These are phyloP conservation scores for Lagenidium giganteum DNA, from an alignment of 352 stramenopile species.

Conservation along the genomic window DNA sequence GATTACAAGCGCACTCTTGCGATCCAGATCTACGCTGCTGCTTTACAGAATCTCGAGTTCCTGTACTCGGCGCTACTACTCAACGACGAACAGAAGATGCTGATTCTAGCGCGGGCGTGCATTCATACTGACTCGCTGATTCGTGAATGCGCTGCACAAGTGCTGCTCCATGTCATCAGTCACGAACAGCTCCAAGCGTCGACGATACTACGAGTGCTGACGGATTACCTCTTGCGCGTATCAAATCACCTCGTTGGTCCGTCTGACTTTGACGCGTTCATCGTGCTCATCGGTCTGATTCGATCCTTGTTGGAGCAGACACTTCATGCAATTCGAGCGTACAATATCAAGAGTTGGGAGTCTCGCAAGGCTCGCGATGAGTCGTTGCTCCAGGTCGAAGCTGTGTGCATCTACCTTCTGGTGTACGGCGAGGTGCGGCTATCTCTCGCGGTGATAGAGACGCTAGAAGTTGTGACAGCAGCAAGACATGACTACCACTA, in stretches of 20 bases:
- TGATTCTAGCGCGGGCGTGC: slow-evolving; percentile 42
- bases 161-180: slow-evolving; percentile 30
- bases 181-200: slow-evolving; percentile 14
- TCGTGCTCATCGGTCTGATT: slow-evolving; percentile 27
- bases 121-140: slow-evolving; percentile 41
- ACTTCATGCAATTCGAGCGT: not conserved
- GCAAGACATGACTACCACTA: slow-evolving; percentile 2
- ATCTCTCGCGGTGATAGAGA: slow-evolving; percentile 20
- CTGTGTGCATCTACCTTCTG: slow-evolving; percentile 49
- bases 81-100: slow-evolving; percentile 57
- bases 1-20: slow-evolving; percentile 44
- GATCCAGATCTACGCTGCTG: slow-evolving; percentile 43
- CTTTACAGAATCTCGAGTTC: slow-evolving; percentile 31
- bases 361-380: slow-evolving; percentile 24
- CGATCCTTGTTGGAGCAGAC: slow-evolving; percentile 23
- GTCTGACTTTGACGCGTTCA: slow-evolving; percentile 25
- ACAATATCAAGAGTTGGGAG: slow-evolving; percentile 21
- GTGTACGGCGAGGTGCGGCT: slow-evolving; percentile 31
- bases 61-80: slow-evolving; percentile 43
- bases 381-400: slow-evolving; percentile 61
- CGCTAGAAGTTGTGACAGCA: slow-evolving; percentile 23
- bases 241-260: slow-evolving; percentile 23
- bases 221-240: slow-evolving; percentile 56
- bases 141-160: slow-evolving; percentile 27
- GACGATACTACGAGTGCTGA: slow-evolving; percentile 42